Percentiles rank a stretch among this genome's conserved stretches.
These are phyloP conservation scores for Aspergillus flavus DNA, from an alignment of 2,329 filamentous ascomycete genomes.

Conservation along the genomic window DNA sequence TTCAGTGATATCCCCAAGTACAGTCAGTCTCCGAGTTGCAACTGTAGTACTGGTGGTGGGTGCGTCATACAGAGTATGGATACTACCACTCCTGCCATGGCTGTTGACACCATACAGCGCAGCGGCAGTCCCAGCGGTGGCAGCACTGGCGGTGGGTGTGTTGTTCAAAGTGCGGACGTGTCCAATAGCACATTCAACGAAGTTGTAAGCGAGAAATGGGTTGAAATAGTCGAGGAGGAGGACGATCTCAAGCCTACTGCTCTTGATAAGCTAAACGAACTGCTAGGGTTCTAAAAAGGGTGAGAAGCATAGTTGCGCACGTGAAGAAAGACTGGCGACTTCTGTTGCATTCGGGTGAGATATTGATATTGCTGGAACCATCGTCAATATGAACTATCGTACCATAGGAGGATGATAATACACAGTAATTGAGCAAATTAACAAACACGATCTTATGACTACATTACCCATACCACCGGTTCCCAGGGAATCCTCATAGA, in stretches of 20 bases:
- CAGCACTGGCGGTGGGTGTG: background rate
- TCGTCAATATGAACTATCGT: background rate
- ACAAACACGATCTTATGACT: background rate
- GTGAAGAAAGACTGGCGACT: background rate
- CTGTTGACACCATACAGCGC: background rate
- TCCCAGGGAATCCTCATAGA: background rate
- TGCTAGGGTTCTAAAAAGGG: conserved; percentile 20
- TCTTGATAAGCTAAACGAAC: conserved; percentile 26
- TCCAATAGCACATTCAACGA: background rate
- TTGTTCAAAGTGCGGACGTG: background rate
- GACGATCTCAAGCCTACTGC: conserved; percentile 27
- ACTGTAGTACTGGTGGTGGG: background rate
- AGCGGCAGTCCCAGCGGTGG: background rate
- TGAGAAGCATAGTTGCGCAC: background rate
- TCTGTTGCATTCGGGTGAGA: background rate
- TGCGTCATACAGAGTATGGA: background rate
- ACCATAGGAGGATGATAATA: background rate
- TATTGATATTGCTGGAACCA: background rate
- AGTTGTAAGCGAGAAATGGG: background rate
- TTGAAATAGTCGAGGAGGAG: conserved; percentile 28
- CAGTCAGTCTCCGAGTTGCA: background rate
- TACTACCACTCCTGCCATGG: background rate
- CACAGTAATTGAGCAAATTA: background rate
- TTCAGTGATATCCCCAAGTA: conserved; percentile 8
- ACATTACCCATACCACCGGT: background rate